Evolutionary conservation across 2,329 filamentous ascomycete species (phyloP), one percentile per base, ranked within the genome.

Genomic region (Bipolaris bicolor): DNA sequence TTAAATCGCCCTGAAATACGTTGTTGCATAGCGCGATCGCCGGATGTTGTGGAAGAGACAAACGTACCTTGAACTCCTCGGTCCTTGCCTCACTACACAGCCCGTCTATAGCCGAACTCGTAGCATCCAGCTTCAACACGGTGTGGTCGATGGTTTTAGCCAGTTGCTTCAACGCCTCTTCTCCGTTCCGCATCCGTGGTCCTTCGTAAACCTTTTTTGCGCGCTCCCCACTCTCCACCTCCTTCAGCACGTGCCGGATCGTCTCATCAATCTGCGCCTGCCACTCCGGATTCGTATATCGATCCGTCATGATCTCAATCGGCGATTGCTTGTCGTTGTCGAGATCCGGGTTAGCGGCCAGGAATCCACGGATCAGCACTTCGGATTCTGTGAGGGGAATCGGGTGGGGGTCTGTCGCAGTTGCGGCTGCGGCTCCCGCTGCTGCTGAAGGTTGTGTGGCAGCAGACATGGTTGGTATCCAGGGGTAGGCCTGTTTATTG

Each of bases 71-170:
- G 62, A 83, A 83, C 3, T 65, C 68, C 46, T 79, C 73, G 3
- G 77, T 73, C 48, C 76, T 75, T 3, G 85, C 85, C 75, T 87
- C 85, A 2, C 74, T 74, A 66, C 85, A 87, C 29, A 87, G 73
- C 9, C 69, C 72, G 68, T 85, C 82, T 55, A 88, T 81, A 56
- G 84, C 78, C 15, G 74, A 66, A 5, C 72, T 65, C 26, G 79
- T 83, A 9, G 79, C 77, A 63, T 82, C 81, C 49, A 80, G 65
- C 66, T 81, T 82, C 55, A 83, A 66, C n/a, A 82, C 69, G 3
- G 81, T 82, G 67, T 83, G 81, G 67, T 83, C 81, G 26, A 83
- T 75, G 20, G 72, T 76, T 61, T 74, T 67, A 2, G 75, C 73
- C 56, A 77, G 61, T 52, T 71, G 54, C 55, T 58, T 70, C 55